Base-by-base conservation (phyloP, 2,329 filamentous ascomycete genomes). In the Zymoseptoria ardabiliae region DNA sequence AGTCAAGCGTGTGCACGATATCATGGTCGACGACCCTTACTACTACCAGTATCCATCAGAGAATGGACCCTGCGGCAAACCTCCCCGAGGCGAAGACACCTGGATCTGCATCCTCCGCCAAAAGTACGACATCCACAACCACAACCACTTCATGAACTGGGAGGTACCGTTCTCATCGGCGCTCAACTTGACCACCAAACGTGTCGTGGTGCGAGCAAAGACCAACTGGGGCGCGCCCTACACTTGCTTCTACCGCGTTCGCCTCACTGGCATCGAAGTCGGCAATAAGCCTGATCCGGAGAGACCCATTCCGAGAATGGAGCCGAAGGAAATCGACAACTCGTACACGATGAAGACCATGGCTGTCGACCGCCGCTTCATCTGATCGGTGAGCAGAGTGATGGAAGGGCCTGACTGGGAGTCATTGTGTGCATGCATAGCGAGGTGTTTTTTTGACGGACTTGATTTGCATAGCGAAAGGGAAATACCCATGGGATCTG, bases 221-320 rank as follows among this genome's bases (percentile, higher is more conserved):
- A 70, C 66, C 55, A 81, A 79, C 61, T 79, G 75, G 73, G 78
- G 78, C 41, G 68, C 68, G 1, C 64, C 66, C 2, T 73, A 73
- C 62, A 79, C 78, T 11, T 81, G 78, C 61, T 55, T 80, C 35
- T 81, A 81, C 63, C 72, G 78, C 11, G 61, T 79, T 28, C 69
- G 77, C 21, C 67, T 80, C 57, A 74, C 76, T 45, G 78, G 78
- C 28, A 65, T 71, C n/a, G 54, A 62, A 49, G 61, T 66, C 35
- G 6, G 17, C 35, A 13, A n/a, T 45, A 13, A 28, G 25, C 25
- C 35, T n/a, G 35, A 45, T 17, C 17, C 35, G 17, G 13, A 45
- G 11, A 45, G 35, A 45, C 35, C 35, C 4, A 45, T 45, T 7
- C 11, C 13, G 35, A 45, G 11, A 45, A 17, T 45, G 11, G 35